Evolutionary conservation across 148 eudicot species (phyloP).

Genomic region (Amaranthus palmeri): DNA sequence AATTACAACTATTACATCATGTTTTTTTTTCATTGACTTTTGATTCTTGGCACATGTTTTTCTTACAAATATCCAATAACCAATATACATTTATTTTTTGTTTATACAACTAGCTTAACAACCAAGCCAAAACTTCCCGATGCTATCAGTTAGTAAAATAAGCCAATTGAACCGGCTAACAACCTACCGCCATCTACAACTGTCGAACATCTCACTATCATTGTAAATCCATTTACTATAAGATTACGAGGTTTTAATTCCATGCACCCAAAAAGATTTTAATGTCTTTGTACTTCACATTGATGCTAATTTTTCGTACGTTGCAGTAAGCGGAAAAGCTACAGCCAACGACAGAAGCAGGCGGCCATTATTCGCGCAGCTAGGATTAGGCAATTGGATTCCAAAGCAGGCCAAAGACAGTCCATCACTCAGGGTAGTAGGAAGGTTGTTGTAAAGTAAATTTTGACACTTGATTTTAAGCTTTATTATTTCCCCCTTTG

Average conservation of each 20-base stretch:
- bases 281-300: background rate
- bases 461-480: background rate
- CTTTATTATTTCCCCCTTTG: conserved; percentile 10
- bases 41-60: background rate
- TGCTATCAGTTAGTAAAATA: too few species aligned
- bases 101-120: too few species aligned
- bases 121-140: too few species aligned
- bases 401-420: conserved; percentile 28
- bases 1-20: background rate
- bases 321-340: conserved; percentile 71
- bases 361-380: conserved; percentile 55
- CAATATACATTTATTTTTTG: too few species aligned
- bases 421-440: conserved; percentile 36
- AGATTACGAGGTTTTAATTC: too few species aligned
- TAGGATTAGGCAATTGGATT: conserved; percentile 47
- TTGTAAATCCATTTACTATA: too few species aligned
- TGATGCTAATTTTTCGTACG: conserved; percentile 13
- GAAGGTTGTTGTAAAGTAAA: conserved; percentile 20
- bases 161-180: too few species aligned
- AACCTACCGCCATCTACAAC: too few species aligned
- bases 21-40: too few species aligned
- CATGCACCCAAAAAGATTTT: too few species aligned
- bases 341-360: conserved; percentile 54
- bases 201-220: too few species aligned
- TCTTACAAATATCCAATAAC: background rate